Base-by-base conservation (phyloP, 2,329 filamentous ascomycete genomes). In the Aspergillus quadrilineatus region DNA sequence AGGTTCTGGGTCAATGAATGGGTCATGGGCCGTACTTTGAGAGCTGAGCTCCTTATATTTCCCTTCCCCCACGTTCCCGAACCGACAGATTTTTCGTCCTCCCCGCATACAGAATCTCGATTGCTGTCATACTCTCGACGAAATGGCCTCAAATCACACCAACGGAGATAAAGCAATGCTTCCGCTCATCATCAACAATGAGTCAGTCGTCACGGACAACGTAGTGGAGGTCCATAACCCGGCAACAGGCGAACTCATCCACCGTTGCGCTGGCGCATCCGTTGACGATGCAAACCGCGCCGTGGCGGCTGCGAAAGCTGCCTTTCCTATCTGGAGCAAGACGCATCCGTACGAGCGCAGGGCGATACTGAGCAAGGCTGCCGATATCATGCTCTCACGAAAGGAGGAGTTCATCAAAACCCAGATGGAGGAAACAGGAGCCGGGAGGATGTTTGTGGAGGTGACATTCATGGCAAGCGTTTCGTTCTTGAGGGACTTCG, bases 321-420 rank as follows among this genome's bases (percentile, higher is more conserved):
- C 90, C 1, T 87, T 90, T 72, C 82, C 81, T 43, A 74, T 80
- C 57, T 96, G 90, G 90, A 80, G 82, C 43, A 82, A 82, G 61
- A 82, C 82, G 2, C 85, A 83, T 45, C 82, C 86, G 1, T 67
- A 77, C 26, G 68, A 79, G 26, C 87, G 89, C 39, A 85, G 89
- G 36, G 83, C 88, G 61, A 85, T 95, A 61, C 80, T 95, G 57
- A 51, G 65, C 30, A 68, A 64, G 53, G 70, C 69, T 15, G 69
- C 70, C n/a, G 69, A 73, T 17, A 68, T 75, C 54, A 70, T 75
- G 67, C 76, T 88, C 56, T 73, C 70, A 30, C 82, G 87, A 7
- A 76, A 77, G 22, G 80, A 84, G 6, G 88, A 92, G 70, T 72
- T 90, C 15, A 75, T 73, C 8, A 67, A 77, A 30, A 87, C 86